phyloP scores from a whole-genome alignment of 2,329 filamentous ascomycete genomes.

The Fusarium bactridioides region DNA sequence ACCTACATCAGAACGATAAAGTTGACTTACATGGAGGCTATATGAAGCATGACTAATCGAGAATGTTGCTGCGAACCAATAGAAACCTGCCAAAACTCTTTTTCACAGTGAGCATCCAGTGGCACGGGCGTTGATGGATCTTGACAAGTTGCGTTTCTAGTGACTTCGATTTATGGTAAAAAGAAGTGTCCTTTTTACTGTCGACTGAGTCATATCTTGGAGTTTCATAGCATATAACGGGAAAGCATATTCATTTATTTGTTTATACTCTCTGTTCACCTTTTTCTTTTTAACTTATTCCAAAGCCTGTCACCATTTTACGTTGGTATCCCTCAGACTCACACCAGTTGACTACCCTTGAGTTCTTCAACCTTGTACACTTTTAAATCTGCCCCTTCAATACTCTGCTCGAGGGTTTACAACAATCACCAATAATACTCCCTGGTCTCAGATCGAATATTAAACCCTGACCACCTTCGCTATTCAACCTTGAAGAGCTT shows the following conservation, averaged over 20 bases:
- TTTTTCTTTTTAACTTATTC: neutral
- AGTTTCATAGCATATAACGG: neutral
- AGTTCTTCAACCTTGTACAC: neutral
- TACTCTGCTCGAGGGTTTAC: neutral
- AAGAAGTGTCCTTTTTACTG: slow-evolving; percentile 38
- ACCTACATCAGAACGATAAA: neutral
- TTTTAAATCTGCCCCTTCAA: slow-evolving; percentile 4
- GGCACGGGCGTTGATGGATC: slow-evolving; percentile 15
- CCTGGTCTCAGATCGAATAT: neutral
- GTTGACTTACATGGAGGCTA: slow-evolving; percentile 1
- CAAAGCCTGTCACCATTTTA: neutral
- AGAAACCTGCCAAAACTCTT: slow-evolving; percentile 30
- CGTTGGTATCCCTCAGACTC: neutral
- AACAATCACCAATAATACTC: neutral
- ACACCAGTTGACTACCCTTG: neutral
- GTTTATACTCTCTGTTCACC: neutral
- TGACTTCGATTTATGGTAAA: slow-evolving; percentile 36
- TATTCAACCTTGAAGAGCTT: neutral
- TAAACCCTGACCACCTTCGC: neutral
- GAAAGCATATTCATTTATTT: neutral
- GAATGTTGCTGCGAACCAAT: slow-evolving; percentile 16
- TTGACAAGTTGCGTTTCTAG: slow-evolving; percentile 43
- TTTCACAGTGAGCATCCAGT: slow-evolving; percentile 7
- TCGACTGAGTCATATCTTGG: slow-evolving; percentile 34
- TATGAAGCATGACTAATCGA: slow-evolving; percentile 30